Evolutionary conservation across 169 alveolate species (phyloP), one percentile per base, ranked within the genome.

Genomic region (Theileria orientalis): DNA sequence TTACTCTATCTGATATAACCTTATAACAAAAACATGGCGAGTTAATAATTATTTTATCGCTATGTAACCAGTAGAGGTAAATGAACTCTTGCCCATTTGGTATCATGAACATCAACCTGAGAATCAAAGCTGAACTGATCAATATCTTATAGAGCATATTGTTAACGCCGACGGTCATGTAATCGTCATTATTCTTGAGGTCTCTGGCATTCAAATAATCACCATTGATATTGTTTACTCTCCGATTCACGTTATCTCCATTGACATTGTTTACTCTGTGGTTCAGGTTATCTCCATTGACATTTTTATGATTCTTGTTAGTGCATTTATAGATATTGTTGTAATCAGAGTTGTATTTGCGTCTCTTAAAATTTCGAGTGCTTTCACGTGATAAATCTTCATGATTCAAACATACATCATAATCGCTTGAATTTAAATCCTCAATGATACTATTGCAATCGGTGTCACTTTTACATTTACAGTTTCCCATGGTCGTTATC

Each of bases 51-150:
- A 42, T 7, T 11, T 21, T 25, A 2, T 30, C 25, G 61, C 74
- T 23, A 21, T 52, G n/a, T 11, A 57, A 85, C 87, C 87, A 79
- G 71, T 79, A 79, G 16, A 32, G 14, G 67, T 56, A 79, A 7
- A 35, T 25, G 35, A 30, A 79, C 32, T 79, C 83, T 30, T 52
- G 63, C 8, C 68, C 68, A 9, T 46, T 14, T 0, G 87, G 59
- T 14, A 71, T 47, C 30, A 66, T 57, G 5, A 32, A 44, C 19
- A 71, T 37, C 21, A 71, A 54, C 8, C 87, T 68, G n/a, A 79
- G 57, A 14, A 70, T 56, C 19, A 61, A 52, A 0, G 79, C 83
- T 21, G 69, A 19, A 8, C 16, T 8, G 11, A 72, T 0, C 63
- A 70, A 21, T 33, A 76, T 72, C 1, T 59, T 68, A 29, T 27